Evolutionary conservation across 2,329 filamentous ascomycete species (phyloP).

Genomic region (Sordariomycetes sp.): DNA sequence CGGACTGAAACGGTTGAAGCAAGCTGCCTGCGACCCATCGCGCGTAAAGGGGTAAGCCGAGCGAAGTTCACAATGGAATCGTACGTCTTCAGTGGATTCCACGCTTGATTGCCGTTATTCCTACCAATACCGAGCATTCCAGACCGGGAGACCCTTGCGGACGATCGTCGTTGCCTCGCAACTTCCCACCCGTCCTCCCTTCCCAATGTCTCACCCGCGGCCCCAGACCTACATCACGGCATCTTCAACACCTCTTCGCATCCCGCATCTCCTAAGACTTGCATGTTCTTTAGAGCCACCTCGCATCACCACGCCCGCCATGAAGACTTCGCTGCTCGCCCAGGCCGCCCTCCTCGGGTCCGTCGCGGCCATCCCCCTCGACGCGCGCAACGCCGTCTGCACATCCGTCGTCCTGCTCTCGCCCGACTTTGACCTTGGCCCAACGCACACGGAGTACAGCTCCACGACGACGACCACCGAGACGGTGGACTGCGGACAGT

Average conservation of each 20-base stretch:
- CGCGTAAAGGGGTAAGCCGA: no score
- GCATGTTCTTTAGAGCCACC: neutral
- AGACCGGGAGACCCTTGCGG: no score
- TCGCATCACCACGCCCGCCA: neutral
- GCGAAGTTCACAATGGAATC: no score
- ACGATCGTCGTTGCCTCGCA: no score
- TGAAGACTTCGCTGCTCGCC: neutral
- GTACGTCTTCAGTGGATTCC: no score
- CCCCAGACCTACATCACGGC: neutral
- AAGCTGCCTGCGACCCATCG: no score
- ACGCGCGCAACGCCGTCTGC: neutral
- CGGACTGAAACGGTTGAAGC: no score
- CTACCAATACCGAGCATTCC: no score
- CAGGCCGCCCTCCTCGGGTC: neutral
- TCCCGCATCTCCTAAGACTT: neutral
- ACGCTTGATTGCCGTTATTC: no score
- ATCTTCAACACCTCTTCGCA: neutral
- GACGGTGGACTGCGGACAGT: slow-evolving; percentile 15
- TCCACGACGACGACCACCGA: slow-evolving; percentile 12
- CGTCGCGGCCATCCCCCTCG: neutral
- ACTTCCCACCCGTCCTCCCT: no score
- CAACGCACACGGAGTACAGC: slow-evolving; percentile 15
- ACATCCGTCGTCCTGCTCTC: neutral
- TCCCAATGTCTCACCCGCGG: neutral
- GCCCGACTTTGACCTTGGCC: slow-evolving; percentile 8